Conservation (phyloP, 805 yeast genomes). For the Saccharomyces kudriavzevii region DNA sequence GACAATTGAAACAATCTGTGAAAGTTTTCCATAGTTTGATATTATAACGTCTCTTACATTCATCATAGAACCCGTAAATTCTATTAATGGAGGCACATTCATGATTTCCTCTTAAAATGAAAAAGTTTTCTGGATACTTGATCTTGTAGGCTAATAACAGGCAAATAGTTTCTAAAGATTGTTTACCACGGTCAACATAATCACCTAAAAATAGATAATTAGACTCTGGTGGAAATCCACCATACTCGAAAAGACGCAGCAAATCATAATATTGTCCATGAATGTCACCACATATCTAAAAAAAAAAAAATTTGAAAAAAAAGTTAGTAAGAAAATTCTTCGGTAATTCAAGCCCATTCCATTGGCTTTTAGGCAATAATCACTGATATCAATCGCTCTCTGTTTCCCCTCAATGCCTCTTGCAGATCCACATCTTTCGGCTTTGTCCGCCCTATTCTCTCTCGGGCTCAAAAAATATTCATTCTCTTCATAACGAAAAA, state of each 20-base stretch:
- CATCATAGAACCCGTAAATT: constrained; percentile 97
- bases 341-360: background rate
- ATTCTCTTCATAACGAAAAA: background rate
- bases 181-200: constrained; percentile 98
- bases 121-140: constrained; percentile 96
- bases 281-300: constrained; percentile 85
- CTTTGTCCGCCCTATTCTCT: background rate
- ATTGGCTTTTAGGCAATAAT: background rate
- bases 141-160: constrained; percentile 89
- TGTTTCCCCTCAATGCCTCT: background rate
- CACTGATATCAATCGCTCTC: background rate
- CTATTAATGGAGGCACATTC: constrained; percentile 97
- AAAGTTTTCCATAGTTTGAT: constrained; percentile 98
- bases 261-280: constrained; percentile 98
- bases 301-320: background rate
- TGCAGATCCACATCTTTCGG: background rate
- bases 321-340: constrained; percentile 8
- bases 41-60: constrained; percentile 95
- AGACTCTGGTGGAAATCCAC: constrained; percentile 98
- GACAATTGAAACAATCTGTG: constrained; percentile 96
- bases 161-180: constrained; percentile 92
- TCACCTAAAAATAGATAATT: constrained; percentile 93
- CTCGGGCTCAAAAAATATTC: constrained; percentile 1
- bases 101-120: constrained; percentile 94
- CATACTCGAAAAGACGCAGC: constrained; percentile 90